Conservation (phyloP, 2,329 filamentous ascomycete genomes). For the Coniochaeta sp. region DNA sequence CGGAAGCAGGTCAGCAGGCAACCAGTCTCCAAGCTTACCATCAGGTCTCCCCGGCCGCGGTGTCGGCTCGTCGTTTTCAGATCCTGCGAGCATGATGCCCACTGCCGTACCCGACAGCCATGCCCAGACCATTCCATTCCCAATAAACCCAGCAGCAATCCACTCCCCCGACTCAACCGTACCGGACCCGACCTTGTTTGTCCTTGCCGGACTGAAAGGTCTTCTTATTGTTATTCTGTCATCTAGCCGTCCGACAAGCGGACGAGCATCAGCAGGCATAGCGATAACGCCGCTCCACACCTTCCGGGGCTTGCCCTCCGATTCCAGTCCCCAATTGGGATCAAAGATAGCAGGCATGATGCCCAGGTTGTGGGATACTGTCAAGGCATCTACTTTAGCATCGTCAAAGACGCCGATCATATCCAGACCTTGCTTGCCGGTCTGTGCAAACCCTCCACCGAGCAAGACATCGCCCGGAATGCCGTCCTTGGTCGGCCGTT, state of each 20-base stretch:
- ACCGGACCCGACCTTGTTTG: neutral
- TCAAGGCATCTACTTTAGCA: constrained; percentile 27
- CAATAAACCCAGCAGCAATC: neutral
- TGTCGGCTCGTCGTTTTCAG: neutral
- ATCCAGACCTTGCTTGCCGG: constrained; percentile 31
- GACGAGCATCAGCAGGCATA: constrained; percentile 32
- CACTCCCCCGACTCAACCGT: neutral
- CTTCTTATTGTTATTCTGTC: neutral
- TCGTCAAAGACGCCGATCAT: constrained; percentile 42
- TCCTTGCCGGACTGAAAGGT: too few species aligned
- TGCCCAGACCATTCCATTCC: neutral
- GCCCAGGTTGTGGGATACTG: constrained; percentile 29
- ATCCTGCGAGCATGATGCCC: neutral
- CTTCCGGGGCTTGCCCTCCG: constrained; percentile 21
- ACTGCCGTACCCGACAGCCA: neutral
- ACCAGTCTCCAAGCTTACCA: neutral
- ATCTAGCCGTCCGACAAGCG: neutral
- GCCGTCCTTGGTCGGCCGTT: constrained; percentile 27
- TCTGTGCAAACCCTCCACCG: constrained; percentile 42
- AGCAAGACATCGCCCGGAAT: constrained; percentile 40
- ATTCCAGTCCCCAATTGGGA: constrained; percentile 22
- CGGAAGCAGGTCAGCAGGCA: neutral
- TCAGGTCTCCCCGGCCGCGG: neutral
- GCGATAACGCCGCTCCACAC: constrained; percentile 44
- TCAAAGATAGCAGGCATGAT: constrained; percentile 34